Base-by-base conservation (phyloP, 257 asterid genomes). In the Solanum pinnatisectum region DNA sequence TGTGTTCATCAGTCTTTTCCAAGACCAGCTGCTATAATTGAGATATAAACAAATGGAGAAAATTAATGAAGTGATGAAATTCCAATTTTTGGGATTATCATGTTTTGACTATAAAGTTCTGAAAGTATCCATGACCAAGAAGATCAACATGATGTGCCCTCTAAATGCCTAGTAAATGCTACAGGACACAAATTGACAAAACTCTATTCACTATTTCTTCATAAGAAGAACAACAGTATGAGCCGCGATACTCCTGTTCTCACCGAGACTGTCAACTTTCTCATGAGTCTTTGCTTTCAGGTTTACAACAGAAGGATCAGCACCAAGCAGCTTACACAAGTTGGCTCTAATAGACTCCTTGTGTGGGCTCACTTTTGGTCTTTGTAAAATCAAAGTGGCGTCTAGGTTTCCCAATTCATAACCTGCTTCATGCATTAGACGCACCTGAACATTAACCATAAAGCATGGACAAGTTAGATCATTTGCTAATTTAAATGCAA, bases 191-290 rank as follows among this genome's bases (percentile, higher is more conserved):
- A 9, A 10, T 63, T 6, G 15, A 42, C 25, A n/a, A 12, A 63
- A 15, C 20, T 15, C 9, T 11, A 22, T 67, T 36, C 87, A 46
- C 87, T 87, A 92, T 90, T 93, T 96, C 90, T 84, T 94, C 94
- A 94, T 92, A 70, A 97, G 98, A 39, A 97, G 98, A 85, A 97
- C 98, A 22, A 96, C 96, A 1, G 98, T 97, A 83, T 97, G 99
- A 25, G 99, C 98, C 10, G 99, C 99, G 72, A 97, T 97, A 87
- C 99, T 97, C 89, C 99, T 91, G 84, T 97, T 97, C 91, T 97
- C 99, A 87, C 98, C 99, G 3, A 96, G 98, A 89, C 99, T 97
- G 84, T 97, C 99, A 9, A 97, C 99, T 88, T 95, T 97, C 92
- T 97, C 99, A 46, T 97, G 99, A 82, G 99, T 97, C 90, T 96